Percentiles rank a stretch among this genome's conserved stretches.
These are phyloP conservation scores for Stellera chamaejasme DNA, from an alignment of 345 rosid genomes.

Conservation along the genomic window DNA sequence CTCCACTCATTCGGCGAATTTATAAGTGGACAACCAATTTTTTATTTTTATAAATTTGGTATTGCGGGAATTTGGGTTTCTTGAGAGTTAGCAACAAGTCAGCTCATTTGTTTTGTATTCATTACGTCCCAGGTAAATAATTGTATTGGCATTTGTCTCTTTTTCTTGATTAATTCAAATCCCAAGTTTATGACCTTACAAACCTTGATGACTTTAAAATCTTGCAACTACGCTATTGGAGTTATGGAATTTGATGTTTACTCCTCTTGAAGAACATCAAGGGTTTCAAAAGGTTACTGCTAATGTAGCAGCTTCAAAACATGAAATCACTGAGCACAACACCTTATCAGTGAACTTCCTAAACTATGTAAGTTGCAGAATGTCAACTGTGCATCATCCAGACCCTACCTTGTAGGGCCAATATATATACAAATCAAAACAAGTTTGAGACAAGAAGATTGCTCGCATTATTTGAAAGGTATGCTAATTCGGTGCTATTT, in stretches of 20 bases:
- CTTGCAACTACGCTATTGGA: constrained; percentile 79
- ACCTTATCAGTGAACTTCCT: constrained; percentile 68
- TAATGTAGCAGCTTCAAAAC: constrained; percentile 84
- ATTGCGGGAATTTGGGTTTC: too few species aligned
- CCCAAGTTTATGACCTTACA: constrained; percentile 9
- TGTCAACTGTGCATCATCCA: not conserved
- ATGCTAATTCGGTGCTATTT: not conserved
- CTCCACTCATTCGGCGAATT: too few species aligned
- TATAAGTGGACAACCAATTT: too few species aligned
- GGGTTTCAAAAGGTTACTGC: constrained; percentile 70
- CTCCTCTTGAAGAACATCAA: constrained; percentile 88
- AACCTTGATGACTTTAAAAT: constrained; percentile 67
- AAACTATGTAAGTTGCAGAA: constrained; percentile 46
- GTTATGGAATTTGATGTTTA: constrained; percentile 93
- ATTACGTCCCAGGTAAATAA: too few species aligned
- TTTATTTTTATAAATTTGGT: too few species aligned
- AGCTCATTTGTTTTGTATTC: too few species aligned
- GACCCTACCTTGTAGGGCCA: too few species aligned
- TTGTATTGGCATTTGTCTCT: not conserved
- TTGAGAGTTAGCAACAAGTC: too few species aligned
- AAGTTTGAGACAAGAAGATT: constrained; percentile 90
- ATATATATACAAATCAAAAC: constrained; percentile 72
- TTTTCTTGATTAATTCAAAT: not conserved
- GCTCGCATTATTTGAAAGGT: constrained; percentile 93
- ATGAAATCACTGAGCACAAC: constrained; percentile 76